Percentiles rank a stretch among this genome's conserved stretches.
Conservation (phyloP, 2,329 filamentous ascomycete genomes). For the Calonectria multiphialidica region DNA sequence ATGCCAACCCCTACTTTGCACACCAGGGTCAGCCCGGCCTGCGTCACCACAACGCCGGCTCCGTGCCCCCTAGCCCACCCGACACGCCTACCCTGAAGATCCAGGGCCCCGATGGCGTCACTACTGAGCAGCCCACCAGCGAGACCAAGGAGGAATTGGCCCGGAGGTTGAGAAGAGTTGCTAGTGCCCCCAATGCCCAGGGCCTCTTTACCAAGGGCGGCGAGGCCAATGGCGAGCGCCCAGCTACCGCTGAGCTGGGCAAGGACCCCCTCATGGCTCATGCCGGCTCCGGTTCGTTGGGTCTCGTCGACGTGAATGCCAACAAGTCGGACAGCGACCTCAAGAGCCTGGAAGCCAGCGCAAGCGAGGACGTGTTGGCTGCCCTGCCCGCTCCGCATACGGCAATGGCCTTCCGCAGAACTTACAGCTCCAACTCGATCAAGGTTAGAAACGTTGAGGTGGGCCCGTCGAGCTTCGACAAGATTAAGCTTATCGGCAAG, state of each 20-base stretch:
- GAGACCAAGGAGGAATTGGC: slow-evolving; percentile 95
- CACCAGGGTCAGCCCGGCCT: slow-evolving; percentile 95
- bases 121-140: slow-evolving; percentile 76
- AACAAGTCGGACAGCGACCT: slow-evolving; percentile 41
- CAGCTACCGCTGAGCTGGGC: slow-evolving; percentile 86
- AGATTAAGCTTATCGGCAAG: slow-evolving; percentile 99
- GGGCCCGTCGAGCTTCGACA: slow-evolving; percentile 95
- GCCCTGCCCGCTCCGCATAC: slow-evolving; percentile 76
- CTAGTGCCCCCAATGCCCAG: slow-evolving; percentile 96
- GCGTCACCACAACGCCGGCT: slow-evolving; percentile 94
- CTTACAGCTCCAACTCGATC: slow-evolving; percentile 99
- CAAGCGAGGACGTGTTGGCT: slow-evolving; percentile 65
- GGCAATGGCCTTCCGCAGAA: slow-evolving; percentile 85
- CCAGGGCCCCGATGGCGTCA: slow-evolving; percentile 73
- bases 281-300: slow-evolving; percentile 57
- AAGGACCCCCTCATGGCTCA: slow-evolving; percentile 79
- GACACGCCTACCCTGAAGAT: slow-evolving; percentile 87
- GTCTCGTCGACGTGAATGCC: slow-evolving; percentile 50
- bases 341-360: slow-evolving; percentile 52
- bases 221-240: slow-evolving; percentile 72
- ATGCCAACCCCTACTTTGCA: slow-evolving; percentile 96
- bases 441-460: slow-evolving; percentile 98
- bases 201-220: slow-evolving; percentile 77
- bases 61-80: slow-evolving; percentile 91
- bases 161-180: slow-evolving; percentile 90